Evolutionary conservation across 2,329 filamentous ascomycete species (phyloP).

Genomic region (Pleurostoma richardsiae): DNA sequence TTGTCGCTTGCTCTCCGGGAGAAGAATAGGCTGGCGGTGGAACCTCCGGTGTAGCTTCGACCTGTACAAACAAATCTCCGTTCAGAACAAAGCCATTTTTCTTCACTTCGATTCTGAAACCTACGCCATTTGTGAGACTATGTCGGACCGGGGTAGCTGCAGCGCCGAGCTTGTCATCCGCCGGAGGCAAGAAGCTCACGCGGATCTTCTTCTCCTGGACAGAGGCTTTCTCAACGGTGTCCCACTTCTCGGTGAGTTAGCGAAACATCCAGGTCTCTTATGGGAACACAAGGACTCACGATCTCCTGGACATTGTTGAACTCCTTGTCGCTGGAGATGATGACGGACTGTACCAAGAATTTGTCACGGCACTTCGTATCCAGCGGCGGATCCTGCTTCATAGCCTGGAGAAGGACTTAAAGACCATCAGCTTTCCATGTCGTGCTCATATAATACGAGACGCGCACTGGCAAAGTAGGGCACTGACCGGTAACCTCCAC

Average conservation of each 20-base stretch:
- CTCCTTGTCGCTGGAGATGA: conserved; percentile 78
- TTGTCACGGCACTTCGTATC: conserved; percentile 95
- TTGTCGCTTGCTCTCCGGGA: conserved; percentile 15
- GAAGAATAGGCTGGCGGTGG: conserved; percentile 23
- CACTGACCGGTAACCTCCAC: conserved; percentile 86
- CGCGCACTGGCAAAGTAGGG: background rate
- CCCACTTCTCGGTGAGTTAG: conserved; percentile 53
- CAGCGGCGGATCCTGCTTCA: conserved; percentile 87
- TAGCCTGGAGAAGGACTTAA: conserved; percentile 88
- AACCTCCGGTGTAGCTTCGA: conserved; percentile 24
- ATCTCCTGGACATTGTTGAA: conserved; percentile 75
- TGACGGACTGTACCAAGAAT: conserved; percentile 91
- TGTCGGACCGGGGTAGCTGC: conserved; percentile 21
- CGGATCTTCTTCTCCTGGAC: conserved; percentile 96
- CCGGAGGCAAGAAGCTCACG: conserved; percentile 73
- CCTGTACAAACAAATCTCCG: conserved; percentile 9
- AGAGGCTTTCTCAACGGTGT: conserved; percentile 68
- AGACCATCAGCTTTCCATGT: conserved; percentile 13
- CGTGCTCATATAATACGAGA: conserved; percentile 1
- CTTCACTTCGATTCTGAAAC: conserved; percentile 3
- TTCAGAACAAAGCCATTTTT: no score
- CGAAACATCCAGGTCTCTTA: conserved; percentile 2
- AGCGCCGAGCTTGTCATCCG: conserved; percentile 27
- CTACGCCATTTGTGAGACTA: conserved; percentile 20
- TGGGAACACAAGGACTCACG: conserved; percentile 44